These are phyloP conservation scores for Lanmaoa pseudosensibilis DNA, from an alignment of 768 basidiomycete genomes.

Conservation along the genomic window DNA sequence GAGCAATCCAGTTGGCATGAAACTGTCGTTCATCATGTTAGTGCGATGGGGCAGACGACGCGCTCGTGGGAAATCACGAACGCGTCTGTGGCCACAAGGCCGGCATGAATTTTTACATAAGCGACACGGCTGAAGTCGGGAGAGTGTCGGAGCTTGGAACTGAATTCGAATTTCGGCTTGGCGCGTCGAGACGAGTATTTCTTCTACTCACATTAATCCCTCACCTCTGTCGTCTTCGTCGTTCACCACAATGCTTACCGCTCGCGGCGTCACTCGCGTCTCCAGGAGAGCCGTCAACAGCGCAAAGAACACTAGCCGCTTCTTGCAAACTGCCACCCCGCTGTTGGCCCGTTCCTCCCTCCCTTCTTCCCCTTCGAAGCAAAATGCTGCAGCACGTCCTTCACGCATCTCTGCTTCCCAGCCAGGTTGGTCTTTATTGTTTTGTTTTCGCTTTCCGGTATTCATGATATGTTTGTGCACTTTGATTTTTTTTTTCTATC, in stretches of 20 bases:
- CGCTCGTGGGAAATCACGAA: conserved; percentile 15
- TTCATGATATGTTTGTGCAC: conserved; percentile 2
- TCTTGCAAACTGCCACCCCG: conserved; percentile 75
- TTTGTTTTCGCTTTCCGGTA: not conserved
- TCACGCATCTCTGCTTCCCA: conserved; percentile 47
- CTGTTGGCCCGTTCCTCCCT: conserved; percentile 53
- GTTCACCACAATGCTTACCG: conserved; percentile 71
- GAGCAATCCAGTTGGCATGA: conserved; percentile 29
- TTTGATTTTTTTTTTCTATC: not conserved
- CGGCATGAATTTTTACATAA: conserved; percentile 23
- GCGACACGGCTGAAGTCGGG: conserved; percentile 31
- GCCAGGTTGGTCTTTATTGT: conserved; percentile 47
- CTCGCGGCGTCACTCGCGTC: conserved; percentile 85
- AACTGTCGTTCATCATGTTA: conserved; percentile 11
- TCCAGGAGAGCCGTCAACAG: conserved; percentile 79
- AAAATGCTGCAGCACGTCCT: conserved; percentile 49
- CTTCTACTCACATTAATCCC: conserved; percentile 24
- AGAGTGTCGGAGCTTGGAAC: conserved; percentile 28
- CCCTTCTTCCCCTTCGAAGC: conserved; percentile 44
- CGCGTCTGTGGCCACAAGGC: conserved; percentile 23
- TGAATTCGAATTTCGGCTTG: conserved; percentile 23
- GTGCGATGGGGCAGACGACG: not conserved
- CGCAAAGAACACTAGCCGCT: conserved; percentile 73
- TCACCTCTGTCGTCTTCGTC: conserved; percentile 30
- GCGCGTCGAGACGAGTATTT: conserved; percentile 31